Percentiles rank a stretch among this genome's conserved stretches.
These are phyloP conservation scores for Picochlorum sp. DNA, from an alignment of 139 green algal genomes.

Conservation along the genomic window DNA sequence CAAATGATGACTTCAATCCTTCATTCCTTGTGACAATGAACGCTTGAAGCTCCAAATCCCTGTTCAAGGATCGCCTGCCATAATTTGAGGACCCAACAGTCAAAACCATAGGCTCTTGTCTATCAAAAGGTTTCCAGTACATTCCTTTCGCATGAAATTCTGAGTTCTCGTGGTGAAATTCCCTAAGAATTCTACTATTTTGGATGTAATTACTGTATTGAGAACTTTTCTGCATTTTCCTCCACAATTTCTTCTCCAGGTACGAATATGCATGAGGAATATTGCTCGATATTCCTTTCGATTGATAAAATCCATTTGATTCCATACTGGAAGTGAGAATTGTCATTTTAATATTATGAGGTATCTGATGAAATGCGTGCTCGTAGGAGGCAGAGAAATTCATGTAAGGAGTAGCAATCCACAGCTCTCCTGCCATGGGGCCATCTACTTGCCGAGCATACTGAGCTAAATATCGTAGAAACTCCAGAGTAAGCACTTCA, in stretches of 20 bases:
- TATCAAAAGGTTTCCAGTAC: neutral
- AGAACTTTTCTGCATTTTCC: neutral
- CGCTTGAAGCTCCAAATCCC: neutral
- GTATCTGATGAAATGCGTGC: neutral
- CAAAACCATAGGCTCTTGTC: neutral
- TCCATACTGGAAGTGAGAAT: neutral
- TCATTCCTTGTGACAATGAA: constrained; percentile 1
- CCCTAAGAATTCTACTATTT: neutral
- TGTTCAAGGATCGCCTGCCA: neutral
- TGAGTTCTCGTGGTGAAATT: neutral
- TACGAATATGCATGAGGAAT: neutral
- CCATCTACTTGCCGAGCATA: too few species aligned
- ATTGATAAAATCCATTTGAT: neutral
- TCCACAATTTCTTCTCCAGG: neutral
- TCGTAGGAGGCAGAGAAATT: constrained; percentile 17
- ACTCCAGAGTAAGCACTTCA: constrained; percentile 18
- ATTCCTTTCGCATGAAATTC: constrained; percentile 1
- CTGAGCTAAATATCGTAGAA: constrained; percentile 7
- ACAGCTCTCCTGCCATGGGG: constrained; percentile 5
- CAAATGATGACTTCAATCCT: neutral
- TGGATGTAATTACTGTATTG: neutral
- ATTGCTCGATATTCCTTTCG: neutral
- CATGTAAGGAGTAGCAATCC: constrained; percentile 38
- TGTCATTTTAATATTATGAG: neutral
- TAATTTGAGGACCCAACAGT: neutral